Percentiles rank a stretch among this genome's conserved stretches.
Conservation (phyloP, 352 stramenopile genomes). For the Globisporangium iwayamae region DNA sequence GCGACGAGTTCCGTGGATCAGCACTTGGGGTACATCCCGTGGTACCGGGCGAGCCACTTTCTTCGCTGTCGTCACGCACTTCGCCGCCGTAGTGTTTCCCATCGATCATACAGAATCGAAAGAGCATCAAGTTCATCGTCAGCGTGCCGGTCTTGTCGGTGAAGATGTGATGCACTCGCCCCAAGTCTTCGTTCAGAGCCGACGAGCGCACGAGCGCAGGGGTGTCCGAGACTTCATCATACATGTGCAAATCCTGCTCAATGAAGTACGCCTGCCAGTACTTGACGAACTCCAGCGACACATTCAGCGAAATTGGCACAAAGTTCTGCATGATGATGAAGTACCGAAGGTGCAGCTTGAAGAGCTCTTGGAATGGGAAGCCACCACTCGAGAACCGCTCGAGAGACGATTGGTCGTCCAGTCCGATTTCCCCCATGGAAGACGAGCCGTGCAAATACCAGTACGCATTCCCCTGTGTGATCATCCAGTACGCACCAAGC, state of each 20-base stretch:
- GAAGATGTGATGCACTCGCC: conserved; percentile 90
- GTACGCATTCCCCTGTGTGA: conserved; percentile 49
- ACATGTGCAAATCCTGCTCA: conserved; percentile 89
- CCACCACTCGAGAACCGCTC: conserved; percentile 9
- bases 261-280: conserved; percentile 96
- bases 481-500: conserved; percentile 69
- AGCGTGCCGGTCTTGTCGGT: conserved; percentile 96
- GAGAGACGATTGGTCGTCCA: neutral
- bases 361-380: conserved; percentile 51
- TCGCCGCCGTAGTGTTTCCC: conserved; percentile 90
- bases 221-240: conserved; percentile 88
- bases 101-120: conserved; percentile 94
- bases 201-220: conserved; percentile 76
- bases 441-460: conserved; percentile 49
- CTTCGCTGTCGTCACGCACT: conserved; percentile 50
- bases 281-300: conserved; percentile 96
- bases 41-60: conserved; percentile 1
- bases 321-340: conserved; percentile 98
- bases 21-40: neutral
- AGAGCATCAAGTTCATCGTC: conserved; percentile 96
- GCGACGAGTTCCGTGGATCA: conserved; percentile 4
- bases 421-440: neutral
- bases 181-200: conserved; percentile 91
- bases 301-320: conserved; percentile 98
- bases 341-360: conserved; percentile 89